phyloP scores from a whole-genome alignment of 116 monocot genomes.

The Thalassia testudinum region DNA sequence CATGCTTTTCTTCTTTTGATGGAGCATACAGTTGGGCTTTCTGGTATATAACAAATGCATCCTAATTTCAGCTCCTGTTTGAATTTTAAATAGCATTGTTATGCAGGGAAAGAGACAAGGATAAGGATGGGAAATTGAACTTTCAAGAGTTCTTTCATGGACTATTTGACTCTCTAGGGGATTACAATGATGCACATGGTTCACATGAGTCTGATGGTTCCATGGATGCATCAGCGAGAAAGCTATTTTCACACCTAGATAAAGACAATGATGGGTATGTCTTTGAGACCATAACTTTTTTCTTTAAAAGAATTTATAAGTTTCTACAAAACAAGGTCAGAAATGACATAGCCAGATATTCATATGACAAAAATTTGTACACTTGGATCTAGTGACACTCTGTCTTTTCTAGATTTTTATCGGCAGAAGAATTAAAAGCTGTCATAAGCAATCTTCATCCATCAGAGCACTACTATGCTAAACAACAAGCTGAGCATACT shows the following conservation, averaged over 20 bases:
- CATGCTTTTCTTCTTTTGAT: too few species aligned
- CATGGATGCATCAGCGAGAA: slow-evolving; percentile 41
- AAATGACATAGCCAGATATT: too few species aligned
- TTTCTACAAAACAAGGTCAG: too few species aligned
- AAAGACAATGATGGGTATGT: slow-evolving; percentile 66
- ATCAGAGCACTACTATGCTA: slow-evolving; percentile 84
- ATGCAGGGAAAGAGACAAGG: slow-evolving; percentile 73
- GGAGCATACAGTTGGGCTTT: too few species aligned
- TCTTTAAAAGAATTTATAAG: too few species aligned
- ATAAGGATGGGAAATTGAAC: slow-evolving; percentile 81
- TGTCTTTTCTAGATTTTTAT: slow-evolving; percentile 38
- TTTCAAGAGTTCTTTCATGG: slow-evolving; percentile 82
- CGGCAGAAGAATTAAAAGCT: slow-evolving; percentile 58
- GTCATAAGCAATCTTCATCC: slow-evolving; percentile 75
- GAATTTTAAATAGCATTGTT: too few species aligned
- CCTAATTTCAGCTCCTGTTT: too few species aligned
- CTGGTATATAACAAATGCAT: too few species aligned
- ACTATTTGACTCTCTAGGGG: slow-evolving; percentile 55
- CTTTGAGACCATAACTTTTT: too few species aligned
- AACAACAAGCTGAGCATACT: slow-evolving; percentile 85
- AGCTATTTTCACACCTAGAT: slow-evolving; percentile 69
- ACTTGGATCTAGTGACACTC: background rate
- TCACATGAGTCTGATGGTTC: slow-evolving; percentile 32
- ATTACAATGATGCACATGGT: slow-evolving; percentile 38
- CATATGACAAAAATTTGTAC: background rate